A percentile compares a stretch with the other conserved stretches of the same genome.
Conservation (phyloP, 768 basidiomycete genomes). For the Hirschioporus abietinus region DNA sequence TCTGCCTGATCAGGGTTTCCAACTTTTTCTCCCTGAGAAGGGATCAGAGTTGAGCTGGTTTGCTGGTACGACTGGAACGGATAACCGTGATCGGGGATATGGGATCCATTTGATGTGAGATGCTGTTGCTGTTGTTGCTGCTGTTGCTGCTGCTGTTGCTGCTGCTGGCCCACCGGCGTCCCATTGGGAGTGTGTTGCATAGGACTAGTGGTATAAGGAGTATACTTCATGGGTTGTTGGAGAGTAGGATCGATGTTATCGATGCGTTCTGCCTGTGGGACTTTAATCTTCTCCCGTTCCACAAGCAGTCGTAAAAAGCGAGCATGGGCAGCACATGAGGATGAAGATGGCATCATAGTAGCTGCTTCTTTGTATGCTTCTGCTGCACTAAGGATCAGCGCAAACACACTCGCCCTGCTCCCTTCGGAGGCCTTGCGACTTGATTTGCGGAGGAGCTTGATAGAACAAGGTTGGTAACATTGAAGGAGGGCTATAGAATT, state of each 20-base stretch:
- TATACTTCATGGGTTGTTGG: not conserved
- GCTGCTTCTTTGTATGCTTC: slow-evolving; percentile 77
- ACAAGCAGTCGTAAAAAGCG: slow-evolving; percentile 73
- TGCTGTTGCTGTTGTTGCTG: slow-evolving; percentile 5
- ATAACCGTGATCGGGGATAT: not conserved
- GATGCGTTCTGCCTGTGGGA: slow-evolving; percentile 32
- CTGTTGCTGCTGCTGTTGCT: slow-evolving; percentile 7
- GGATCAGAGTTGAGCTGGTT: not conserved
- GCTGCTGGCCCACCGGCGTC: slow-evolving; percentile 15
- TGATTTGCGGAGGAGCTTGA: slow-evolving; percentile 64
- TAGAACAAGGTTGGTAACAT: not conserved
- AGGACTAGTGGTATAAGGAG: not conserved
- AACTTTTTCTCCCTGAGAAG: not conserved
- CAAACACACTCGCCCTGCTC: slow-evolving; percentile 59
- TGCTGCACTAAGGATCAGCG: slow-evolving; percentile 61
- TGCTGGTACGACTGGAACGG: not conserved
- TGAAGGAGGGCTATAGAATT: not conserved
- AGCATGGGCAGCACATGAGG: slow-evolving; percentile 69
- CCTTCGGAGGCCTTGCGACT: slow-evolving; percentile 51
- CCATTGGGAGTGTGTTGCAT: not conserved
- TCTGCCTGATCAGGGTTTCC: not conserved
- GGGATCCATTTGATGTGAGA: not conserved
- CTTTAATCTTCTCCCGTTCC: slow-evolving; percentile 53
- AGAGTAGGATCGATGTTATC: not conserved
- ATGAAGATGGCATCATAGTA: slow-evolving; percentile 50